Base-by-base conservation (phyloP, 176 grass and related monocot genomes). In the Musa schizocarpa region DNA sequence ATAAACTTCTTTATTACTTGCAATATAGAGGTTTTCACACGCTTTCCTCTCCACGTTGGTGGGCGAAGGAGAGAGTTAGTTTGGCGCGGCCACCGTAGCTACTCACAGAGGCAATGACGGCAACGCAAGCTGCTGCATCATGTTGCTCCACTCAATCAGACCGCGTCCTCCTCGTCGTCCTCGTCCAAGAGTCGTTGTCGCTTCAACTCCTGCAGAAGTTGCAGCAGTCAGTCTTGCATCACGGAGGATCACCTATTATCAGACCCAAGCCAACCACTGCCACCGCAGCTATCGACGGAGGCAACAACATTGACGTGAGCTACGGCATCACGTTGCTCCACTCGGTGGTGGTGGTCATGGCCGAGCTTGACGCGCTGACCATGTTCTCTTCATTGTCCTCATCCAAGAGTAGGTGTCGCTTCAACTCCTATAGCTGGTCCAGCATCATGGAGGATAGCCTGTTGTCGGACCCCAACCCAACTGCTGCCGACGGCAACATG, bases 91-190 rank as follows among this genome's bases (percentile, higher is more conserved):
- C 0, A 43, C 4, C 34, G 34, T 43, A 5, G 4, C 34, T 3
- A 6, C 26, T 2, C 1, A 2, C 26, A 2, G 26, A 27, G 76
- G 48, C 78, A 76, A 53, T 71, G 26, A 27, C 26, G 26, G 26
- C 26, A 78, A 86, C 73, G 71, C 77, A 83, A 92, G 79, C 3
- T 86, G 76, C 34, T 96, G 86, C 65, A 96, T 91, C 13, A 86
- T 81, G 23, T 96, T 80, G 25, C 81, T 79, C 92, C 85, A 92
- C 68, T 96, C 92, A 65, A 85, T 81, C 88, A 89, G 80, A 86
- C 80, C 43, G 74, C 85, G 55, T 11, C 25, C 1, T 82, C 84
- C 26, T 26, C 25, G 0, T 26, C 26, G 50, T 82, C 81, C 4
- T 96, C 87, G 81, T 96, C 92, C 23, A 76, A 83, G 25, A 92